Conservation (phyloP, 2,329 filamentous ascomycete genomes). For the Stagonosporopsis vannaccii region DNA sequence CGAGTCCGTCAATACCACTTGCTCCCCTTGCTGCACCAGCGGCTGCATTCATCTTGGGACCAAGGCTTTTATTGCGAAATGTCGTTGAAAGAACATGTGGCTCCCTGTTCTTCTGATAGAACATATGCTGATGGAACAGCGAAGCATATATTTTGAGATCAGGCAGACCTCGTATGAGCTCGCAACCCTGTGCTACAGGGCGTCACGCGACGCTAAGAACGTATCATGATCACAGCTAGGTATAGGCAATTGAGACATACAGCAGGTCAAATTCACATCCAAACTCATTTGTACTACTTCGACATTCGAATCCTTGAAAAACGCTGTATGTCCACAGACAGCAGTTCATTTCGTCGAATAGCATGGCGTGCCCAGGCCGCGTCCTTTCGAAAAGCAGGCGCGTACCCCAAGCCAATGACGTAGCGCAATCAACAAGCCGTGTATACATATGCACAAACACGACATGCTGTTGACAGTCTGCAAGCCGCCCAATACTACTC, state of each 20-base stretch:
- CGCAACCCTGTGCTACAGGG: background rate
- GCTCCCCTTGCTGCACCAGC: too few relatives aligned
- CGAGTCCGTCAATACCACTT: too few relatives aligned
- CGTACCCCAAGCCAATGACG: slow-evolving; percentile 20
- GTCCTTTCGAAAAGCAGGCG: slow-evolving; percentile 7
- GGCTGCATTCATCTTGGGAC: too few relatives aligned
- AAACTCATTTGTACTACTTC: background rate
- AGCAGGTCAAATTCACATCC: background rate
- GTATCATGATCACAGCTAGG: background rate
- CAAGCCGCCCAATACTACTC: background rate
- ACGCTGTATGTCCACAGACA: background rate
- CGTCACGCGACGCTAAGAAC: background rate
- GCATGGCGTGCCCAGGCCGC: slow-evolving; percentile 5
- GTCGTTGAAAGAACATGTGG: too few relatives aligned
- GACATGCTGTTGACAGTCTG: slow-evolving; percentile 1
- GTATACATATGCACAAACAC: slow-evolving; percentile 5
- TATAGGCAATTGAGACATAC: background rate
- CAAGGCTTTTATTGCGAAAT: too few relatives aligned
- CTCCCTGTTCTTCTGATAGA: too few relatives aligned
- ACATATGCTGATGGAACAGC: too few relatives aligned
- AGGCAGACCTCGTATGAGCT: background rate
- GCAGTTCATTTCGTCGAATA: background rate
- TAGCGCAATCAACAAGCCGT: slow-evolving; percentile 19
- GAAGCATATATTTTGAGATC: too few relatives aligned
- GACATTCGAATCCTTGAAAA: background rate